phyloP scores from a whole-genome alignment of 805 yeast species.

The Kodamaea restingae region DNA sequence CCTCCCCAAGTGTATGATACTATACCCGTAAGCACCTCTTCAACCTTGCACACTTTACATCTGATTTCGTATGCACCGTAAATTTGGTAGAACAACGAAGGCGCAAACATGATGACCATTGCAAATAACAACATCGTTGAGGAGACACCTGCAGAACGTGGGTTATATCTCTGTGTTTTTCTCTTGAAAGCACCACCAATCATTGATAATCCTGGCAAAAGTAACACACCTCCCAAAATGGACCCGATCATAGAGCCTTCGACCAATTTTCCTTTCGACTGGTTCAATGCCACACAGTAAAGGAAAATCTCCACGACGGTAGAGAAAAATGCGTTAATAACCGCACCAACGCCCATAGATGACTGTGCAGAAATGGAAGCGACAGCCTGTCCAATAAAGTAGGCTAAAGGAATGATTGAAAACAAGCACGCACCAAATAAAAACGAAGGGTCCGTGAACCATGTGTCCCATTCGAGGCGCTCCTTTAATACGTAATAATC shows the following conservation, averaged over 20 bases:
- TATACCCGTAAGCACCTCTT: not conserved
- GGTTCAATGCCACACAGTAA: conserved; percentile 85
- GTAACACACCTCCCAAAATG: conserved; percentile 83
- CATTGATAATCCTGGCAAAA: conserved; percentile 94
- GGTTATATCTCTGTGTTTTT: conserved; percentile 93
- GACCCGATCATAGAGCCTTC: conserved; percentile 97
- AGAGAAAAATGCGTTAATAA: conserved; percentile 94
- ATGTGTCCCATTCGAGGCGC: conserved; percentile 27
- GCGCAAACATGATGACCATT: conserved; percentile 85
- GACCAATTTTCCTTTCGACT: conserved; percentile 81
- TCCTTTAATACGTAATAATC: conserved; percentile 68
- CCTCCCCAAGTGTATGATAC: not conserved
- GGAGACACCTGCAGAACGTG: conserved; percentile 94
- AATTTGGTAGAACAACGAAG: conserved; percentile 83
- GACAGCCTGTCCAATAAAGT: conserved; percentile 98
- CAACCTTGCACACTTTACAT: conserved; percentile 54
- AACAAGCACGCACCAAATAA: conserved; percentile 73
- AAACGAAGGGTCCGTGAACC: conserved; percentile 58
- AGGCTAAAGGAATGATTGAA: conserved; percentile 90
- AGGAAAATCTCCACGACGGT: conserved; percentile 90
- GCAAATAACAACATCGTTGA: conserved; percentile 94
- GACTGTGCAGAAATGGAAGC: conserved; percentile 98
- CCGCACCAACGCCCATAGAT: conserved; percentile 98
- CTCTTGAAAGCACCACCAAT: conserved; percentile 93
- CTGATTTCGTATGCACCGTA: conserved; percentile 80